Percentiles rank a stretch among this genome's conserved stretches.
phyloP scores from a whole-genome alignment of 805 yeast genomes.

The Candida fluviatilis region DNA sequence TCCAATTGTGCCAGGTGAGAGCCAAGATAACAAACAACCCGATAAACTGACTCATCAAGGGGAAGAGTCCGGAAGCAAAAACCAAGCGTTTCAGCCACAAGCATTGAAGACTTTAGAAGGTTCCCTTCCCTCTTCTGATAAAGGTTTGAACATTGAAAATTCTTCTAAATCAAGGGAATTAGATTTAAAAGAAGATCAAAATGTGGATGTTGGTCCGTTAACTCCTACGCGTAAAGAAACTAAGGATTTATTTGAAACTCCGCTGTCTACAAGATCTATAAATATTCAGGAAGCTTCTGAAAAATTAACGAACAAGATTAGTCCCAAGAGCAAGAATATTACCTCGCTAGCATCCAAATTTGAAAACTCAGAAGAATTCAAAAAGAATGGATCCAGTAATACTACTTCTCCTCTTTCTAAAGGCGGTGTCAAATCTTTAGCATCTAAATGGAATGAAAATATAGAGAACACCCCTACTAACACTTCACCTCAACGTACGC shows the following conservation, averaged over 20 bases:
- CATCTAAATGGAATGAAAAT: constrained; percentile 5
- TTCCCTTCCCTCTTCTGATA: no score
- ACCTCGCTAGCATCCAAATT: constrained; percentile 20
- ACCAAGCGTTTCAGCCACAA: no score
- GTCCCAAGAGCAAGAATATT: constrained; percentile 14
- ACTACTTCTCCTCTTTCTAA: constrained; percentile 1
- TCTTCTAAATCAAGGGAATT: no score
- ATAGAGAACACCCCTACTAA: constrained; percentile 11
- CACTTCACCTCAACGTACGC: constrained; percentile 15
- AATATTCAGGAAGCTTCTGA: constrained; percentile 2
- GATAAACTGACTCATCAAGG: no score
- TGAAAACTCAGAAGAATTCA: constrained; percentile 9
- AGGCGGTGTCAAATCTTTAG: constrained; percentile 10
- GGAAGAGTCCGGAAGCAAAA: no score
- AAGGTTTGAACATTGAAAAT: no score
- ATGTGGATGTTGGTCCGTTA: no score
- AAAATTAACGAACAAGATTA: not conserved
- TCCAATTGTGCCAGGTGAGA: not conserved
- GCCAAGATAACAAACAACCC: not conserved
- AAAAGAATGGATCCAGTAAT: not conserved
- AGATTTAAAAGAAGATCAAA: no score
- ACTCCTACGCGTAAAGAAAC: no score
- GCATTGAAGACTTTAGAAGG: no score
- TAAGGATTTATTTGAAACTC: no score
- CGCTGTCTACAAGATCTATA: no score